Evolutionary conservation across 768 basidiomycete genomes (phyloP).

Genomic region (Clavaria fumosa): DNA sequence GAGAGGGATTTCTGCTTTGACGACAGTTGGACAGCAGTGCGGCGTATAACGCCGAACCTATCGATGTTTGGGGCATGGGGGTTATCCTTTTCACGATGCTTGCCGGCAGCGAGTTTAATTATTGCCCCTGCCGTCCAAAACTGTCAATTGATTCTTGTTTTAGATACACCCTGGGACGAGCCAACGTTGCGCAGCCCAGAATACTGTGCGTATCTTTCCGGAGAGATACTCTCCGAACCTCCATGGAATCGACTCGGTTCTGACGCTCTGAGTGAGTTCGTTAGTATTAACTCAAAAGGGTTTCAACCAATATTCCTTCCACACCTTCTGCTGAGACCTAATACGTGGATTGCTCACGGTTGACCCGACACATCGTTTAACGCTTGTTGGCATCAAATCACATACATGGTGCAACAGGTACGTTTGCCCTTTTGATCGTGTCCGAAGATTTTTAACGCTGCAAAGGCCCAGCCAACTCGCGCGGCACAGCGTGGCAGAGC

Average conservation of each 20-base stretch:
- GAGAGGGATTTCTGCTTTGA: not conserved
- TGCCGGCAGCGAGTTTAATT: conserved; percentile 62
- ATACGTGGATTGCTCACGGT: conserved; percentile 62
- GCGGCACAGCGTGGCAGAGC: conserved; percentile 27
- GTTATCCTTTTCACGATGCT: conserved; percentile 88
- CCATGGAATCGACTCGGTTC: conserved; percentile 65
- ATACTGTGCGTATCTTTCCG: conserved; percentile 58
- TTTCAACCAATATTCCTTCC: too few species aligned
- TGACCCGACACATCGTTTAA: conserved; percentile 52
- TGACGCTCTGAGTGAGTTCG: conserved; percentile 44
- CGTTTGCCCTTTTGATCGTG: too few species aligned
- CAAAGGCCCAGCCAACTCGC: conserved; percentile 57
- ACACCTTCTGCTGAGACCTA: too few species aligned
- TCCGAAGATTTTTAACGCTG: not conserved
- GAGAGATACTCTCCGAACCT: conserved; percentile 52
- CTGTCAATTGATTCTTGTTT: not conserved
- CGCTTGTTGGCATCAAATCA: conserved; percentile 28
- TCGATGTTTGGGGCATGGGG: conserved; percentile 93
- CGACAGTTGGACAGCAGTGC: conserved; percentile 45
- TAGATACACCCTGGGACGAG: conserved; percentile 98
- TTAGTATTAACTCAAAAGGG: too few species aligned
- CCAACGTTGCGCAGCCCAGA: conserved; percentile 71
- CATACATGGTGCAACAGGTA: conserved; percentile 73
- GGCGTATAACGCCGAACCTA: conserved; percentile 79
- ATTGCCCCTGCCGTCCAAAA: not conserved